Evolutionary conservation across 345 rosid genomes (phyloP), one percentile per base, ranked within the genome.

Genomic region (Iberis pinnata): DNA sequence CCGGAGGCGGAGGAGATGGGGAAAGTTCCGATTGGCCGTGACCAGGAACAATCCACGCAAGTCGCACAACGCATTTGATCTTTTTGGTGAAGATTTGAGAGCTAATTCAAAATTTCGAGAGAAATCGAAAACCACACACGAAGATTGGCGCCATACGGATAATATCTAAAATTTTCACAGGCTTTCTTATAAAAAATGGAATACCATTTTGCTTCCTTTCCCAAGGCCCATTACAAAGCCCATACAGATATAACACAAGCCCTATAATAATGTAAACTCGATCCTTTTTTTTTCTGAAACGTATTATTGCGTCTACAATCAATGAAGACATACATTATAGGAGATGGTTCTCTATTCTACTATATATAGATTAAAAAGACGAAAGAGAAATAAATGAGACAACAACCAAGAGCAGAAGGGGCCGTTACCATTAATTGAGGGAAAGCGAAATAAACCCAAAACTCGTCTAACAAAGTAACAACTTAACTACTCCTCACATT

Each of bases 361-460:
- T n/a, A n/a, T n/a, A n/a, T n/a, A n/a, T n/a, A 58, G 64, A 51
- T 43, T 32, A 6, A 27, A 37, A 49, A 60, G 7, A 18, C 6
- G 10, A 59, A 32, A 15, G 40, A 52, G 60, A 60, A 47, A 33
- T 67, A 46, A 60, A 67, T 67, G 61, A 60, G 17, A 27, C 53
- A 66, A 59, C 56, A 22, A 66, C 49, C 71, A 60, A 53, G 15
- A 55, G n/a, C 35, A 17, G 60, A 51, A 60, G 52, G 47, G 67
- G 53, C 40, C 71, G 67, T 67, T 67, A 53, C 67, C 61, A 67
- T 67, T 53, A 60, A 67, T 60, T 41, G 40, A 46, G 71, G 57
- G 61, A 67, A 67, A 67, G 71, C 56, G 52, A 67, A 60, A 46
- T 67, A 53, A 67, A 67, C 18, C 61, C 61, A 32, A 32, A 32